These are phyloP conservation scores for Salvia hispanica DNA, from an alignment of 257 asterid genomes.

Conservation along the genomic window DNA sequence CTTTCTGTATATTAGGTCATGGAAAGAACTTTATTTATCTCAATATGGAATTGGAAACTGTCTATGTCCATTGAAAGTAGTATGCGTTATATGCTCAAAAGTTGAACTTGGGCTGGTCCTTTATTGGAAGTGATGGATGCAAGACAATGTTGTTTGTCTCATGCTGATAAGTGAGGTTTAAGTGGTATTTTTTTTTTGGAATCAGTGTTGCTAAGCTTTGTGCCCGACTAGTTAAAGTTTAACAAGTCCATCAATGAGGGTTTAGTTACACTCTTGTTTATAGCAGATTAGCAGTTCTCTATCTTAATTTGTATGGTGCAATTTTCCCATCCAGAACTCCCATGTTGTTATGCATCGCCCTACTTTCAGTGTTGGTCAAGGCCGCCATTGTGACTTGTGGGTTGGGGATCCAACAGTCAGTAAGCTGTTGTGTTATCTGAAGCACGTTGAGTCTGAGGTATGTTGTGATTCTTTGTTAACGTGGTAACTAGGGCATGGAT, in stretches of 20 bases:
- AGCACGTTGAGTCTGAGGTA: conserved; percentile 71
- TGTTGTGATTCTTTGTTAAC: conserved; percentile 25
- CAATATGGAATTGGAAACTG: not conserved
- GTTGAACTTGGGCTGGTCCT: not conserved
- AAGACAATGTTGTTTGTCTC: not conserved
- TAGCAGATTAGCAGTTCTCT: conserved; percentile 21
- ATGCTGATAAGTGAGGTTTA: not conserved
- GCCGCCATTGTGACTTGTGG: conserved; percentile 64
- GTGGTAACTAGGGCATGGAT: conserved; percentile 1
- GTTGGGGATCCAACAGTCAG: conserved; percentile 68
- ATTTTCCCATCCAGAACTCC: conserved; percentile 56
- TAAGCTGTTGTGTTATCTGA: conserved; percentile 69
- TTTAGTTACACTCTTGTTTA: not conserved
- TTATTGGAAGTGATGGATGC: not conserved
- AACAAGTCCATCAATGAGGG: not conserved
- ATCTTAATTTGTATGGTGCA: conserved; percentile 19
- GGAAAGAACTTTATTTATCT: not conserved
- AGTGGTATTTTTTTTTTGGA: no score
- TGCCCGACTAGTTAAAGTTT: not conserved
- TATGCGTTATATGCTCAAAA: conserved; percentile 10
- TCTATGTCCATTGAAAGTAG: not conserved
- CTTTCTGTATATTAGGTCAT: not conserved
- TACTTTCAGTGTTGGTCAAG: conserved; percentile 51
- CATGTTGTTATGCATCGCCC: conserved; percentile 64
- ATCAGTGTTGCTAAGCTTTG: not conserved